A percentile compares a stretch with the other conserved stretches of the same genome.
Evolutionary conservation across 495 filamentous ascomycete genomes (phyloP).

Genomic region (Penicillium ochrochloron): DNA sequence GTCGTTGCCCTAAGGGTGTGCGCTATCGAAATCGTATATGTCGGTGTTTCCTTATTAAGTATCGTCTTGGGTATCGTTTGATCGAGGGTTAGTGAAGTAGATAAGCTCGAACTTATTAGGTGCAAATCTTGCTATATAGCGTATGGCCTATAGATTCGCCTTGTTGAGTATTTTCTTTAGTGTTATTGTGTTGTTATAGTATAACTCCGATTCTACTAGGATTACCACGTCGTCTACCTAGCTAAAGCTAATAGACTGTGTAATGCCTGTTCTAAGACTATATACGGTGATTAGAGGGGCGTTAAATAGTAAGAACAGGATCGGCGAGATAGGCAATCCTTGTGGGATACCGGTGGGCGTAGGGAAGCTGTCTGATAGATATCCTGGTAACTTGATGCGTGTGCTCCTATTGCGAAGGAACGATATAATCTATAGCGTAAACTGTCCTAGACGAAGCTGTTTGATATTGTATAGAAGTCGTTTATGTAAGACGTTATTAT

Average conservation of each 20-base stretch:
- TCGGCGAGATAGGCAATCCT: not conserved
- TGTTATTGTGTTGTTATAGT: not conserved
- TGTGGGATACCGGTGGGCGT: not conserved
- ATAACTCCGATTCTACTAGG: slow-evolving; percentile 6
- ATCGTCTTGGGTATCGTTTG: too few species aligned
- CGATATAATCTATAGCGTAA: not conserved
- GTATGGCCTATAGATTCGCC: slow-evolving; percentile 15
- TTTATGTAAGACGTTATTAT: too few species aligned
- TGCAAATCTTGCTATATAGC: slow-evolving; percentile 26
- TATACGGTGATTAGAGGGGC: too few species aligned
- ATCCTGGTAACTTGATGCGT: slow-evolving; percentile 2
- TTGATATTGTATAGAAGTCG: too few species aligned
- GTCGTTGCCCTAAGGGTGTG: not conserved
- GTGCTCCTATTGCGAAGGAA: slow-evolving; percentile 12
- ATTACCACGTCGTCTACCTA: slow-evolving; percentile 3
- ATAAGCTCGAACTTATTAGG: slow-evolving; percentile 20
- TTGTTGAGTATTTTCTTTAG: not conserved
- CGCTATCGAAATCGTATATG: not conserved
- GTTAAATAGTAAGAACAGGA: slow-evolving; percentile 1
- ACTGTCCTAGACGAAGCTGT: not conserved
- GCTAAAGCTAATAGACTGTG: too few species aligned
- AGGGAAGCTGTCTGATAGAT: slow-evolving; percentile 2
- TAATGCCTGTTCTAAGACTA: too few species aligned
- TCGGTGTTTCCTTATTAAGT: too few species aligned
- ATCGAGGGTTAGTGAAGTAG: slow-evolving; percentile 10